phyloP scores from a whole-genome alignment of 495 filamentous ascomycete species.

The Penicillium argentinense region DNA sequence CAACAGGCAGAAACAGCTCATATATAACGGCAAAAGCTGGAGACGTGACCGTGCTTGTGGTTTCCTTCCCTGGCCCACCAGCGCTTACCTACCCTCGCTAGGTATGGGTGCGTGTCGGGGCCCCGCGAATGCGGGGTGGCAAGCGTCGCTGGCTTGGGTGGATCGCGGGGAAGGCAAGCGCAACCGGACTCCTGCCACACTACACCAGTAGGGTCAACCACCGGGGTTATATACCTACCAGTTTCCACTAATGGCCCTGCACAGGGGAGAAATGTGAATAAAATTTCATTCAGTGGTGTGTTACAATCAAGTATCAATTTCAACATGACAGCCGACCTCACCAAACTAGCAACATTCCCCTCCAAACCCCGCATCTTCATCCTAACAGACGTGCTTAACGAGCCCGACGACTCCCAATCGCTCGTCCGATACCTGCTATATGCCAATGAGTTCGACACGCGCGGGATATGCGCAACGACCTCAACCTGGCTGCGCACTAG shows the following conservation, averaged over 20 bases:
- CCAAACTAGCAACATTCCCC: constrained; percentile 3
- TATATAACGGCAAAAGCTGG: too few species aligned
- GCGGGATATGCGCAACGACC: constrained; percentile 40
- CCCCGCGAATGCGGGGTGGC: not conserved
- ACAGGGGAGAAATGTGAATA: too few species aligned
- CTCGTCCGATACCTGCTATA: constrained; percentile 44
- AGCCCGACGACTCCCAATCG: constrained; percentile 46
- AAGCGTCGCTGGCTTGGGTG: not conserved
- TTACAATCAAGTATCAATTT: too few species aligned
- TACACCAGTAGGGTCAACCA: not conserved
- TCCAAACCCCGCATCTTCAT: constrained; percentile 41
- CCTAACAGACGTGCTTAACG: constrained; percentile 46
- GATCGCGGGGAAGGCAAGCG: constrained; percentile 1
- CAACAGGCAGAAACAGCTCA: too few species aligned
- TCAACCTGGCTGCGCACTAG: constrained; percentile 40
- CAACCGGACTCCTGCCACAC: too few species aligned
- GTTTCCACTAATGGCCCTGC: too few species aligned
- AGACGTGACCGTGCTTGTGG: too few species aligned
- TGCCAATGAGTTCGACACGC: constrained; percentile 42
- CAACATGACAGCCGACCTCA: not conserved
- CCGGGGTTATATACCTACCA: not conserved
- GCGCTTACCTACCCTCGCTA: too few species aligned
- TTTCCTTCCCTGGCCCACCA: too few species aligned
- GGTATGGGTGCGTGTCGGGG: not conserved
- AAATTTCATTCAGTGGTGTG: too few species aligned